A percentile compares a stretch with the other conserved stretches of the same genome.
These are phyloP conservation scores for Fusarium penzigii DNA, from an alignment of 2,329 filamentous ascomycete genomes.

Conservation along the genomic window DNA sequence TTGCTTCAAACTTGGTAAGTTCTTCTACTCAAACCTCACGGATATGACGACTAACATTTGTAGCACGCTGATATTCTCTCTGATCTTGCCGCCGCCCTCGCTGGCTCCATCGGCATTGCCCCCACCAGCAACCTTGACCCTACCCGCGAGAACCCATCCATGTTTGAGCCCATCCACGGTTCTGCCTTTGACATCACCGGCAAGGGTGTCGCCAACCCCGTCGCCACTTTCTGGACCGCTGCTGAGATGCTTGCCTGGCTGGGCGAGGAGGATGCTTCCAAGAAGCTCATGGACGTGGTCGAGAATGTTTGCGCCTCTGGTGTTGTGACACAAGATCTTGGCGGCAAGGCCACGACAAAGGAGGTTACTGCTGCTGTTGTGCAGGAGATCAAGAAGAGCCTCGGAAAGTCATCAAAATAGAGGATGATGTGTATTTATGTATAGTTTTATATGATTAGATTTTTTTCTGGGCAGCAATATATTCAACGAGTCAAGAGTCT, in stretches of 20 bases:
- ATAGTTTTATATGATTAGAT: too few species aligned
- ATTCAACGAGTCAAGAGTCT: too few species aligned
- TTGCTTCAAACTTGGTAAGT: conserved; percentile 57
- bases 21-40: too few species aligned
- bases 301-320: conserved; percentile 54
- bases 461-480: too few species aligned
- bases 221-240: conserved; percentile 60
- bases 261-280: conserved; percentile 52
- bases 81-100: conserved; percentile 68
- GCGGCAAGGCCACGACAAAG: conserved; percentile 43
- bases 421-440: too few species aligned
- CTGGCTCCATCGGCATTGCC: conserved; percentile 71
- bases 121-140: conserved; percentile 70
- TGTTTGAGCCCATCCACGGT: conserved; percentile 64
- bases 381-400: conserved; percentile 21
- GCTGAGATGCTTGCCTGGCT: conserved; percentile 60
- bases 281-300: conserved; percentile 51
- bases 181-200: conserved; percentile 60
- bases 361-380: conserved; percentile 38
- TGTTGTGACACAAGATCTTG: conserved; percentile 55
- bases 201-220: conserved; percentile 57
- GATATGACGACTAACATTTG: neutral
- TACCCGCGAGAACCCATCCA: conserved; percentile 51
- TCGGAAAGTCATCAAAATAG: conserved; percentile 9
- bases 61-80: conserved; percentile 66